phyloP scores from a whole-genome alignment of 305 asterid species.

The Rubia peregrina region DNA sequence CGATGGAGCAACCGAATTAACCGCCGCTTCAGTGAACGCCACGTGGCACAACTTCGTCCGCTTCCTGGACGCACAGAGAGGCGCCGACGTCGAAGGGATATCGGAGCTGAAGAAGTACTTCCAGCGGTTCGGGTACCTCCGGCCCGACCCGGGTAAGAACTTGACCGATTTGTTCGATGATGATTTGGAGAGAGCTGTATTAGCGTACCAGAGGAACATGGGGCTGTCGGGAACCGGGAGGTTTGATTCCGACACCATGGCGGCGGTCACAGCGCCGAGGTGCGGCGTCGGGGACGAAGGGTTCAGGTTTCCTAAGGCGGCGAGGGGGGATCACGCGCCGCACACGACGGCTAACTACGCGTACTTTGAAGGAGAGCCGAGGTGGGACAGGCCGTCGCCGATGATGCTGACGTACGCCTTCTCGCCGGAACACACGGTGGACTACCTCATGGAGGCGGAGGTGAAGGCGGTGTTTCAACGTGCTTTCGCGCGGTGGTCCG shows the following conservation, averaged over 20 bases:
- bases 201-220: constrained; percentile 43
- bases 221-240: constrained; percentile 50
- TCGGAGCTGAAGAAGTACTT: constrained; percentile 72
- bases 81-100: constrained; percentile 52
- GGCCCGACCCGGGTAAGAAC: constrained; percentile 12
- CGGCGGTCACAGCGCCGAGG: constrained; percentile 45
- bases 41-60: constrained; percentile 55
- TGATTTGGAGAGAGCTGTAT: constrained; percentile 43
- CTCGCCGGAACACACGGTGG: constrained; percentile 37
- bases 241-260: constrained; percentile 49
- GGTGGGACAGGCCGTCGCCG: constrained; percentile 50
- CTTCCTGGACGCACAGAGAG: constrained; percentile 56
- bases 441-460: constrained; percentile 30
- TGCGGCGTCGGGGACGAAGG: constrained; percentile 49
- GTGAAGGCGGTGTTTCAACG: constrained; percentile 33
- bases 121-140: constrained; percentile 63
- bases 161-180: constrained; percentile 53
- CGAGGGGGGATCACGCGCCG: not conserved
- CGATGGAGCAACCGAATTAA: constrained; percentile 24
- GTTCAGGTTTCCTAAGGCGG: not conserved
- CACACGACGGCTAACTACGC: constrained; percentile 40
- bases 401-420: constrained; percentile 57
- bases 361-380: constrained; percentile 49
- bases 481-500: constrained; percentile 70
- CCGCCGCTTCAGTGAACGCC: constrained; percentile 23